Percentiles rank a stretch among this genome's conserved stretches.
Evolutionary conservation across 192 early-diverging fungal species (phyloP).

Genomic region (Anaeromyces robustus): DNA sequence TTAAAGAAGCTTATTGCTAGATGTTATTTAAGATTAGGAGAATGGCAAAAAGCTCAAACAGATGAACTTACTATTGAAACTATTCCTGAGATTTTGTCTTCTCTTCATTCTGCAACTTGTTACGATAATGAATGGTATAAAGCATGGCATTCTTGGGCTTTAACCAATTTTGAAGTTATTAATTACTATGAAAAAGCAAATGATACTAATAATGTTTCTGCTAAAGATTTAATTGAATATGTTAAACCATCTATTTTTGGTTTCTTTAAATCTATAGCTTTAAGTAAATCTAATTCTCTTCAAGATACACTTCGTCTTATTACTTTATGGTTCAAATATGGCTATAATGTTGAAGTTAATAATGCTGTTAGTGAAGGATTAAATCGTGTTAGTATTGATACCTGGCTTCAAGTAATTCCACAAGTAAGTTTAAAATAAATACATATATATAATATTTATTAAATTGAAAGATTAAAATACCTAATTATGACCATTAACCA

Average conservation of each 20-base stretch:
- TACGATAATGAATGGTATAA: slow-evolving; percentile 88
- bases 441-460: background rate
- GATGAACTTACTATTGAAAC: slow-evolving; percentile 33
- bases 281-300: slow-evolving; percentile 70
- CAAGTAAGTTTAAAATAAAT: slow-evolving; percentile 28
- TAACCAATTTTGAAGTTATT: slow-evolving; percentile 79
- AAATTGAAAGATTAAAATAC: too few species aligned
- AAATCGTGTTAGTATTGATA: slow-evolving; percentile 67
- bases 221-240: background rate
- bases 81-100: slow-evolving; percentile 59
- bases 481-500: too few species aligned
- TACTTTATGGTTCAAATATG: slow-evolving; percentile 93
- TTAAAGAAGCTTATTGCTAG: slow-evolving; percentile 26
- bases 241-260: slow-evolving; percentile 22
- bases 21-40: slow-evolving; percentile 85
- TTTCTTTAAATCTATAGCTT: slow-evolving; percentile 82
- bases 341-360: slow-evolving; percentile 70
- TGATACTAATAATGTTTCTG: slow-evolving; percentile 6
- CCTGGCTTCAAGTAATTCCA: slow-evolving; percentile 96
- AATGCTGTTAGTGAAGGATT: slow-evolving; percentile 67
- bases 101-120: slow-evolving; percentile 69
- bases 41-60: slow-evolving; percentile 62
- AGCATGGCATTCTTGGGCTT: slow-evolving; percentile 95
- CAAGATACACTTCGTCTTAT: slow-evolving; percentile 88
- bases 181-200: slow-evolving; percentile 50